A percentile compares a stretch with the other conserved stretches of the same genome.
Conservation (phyloP, 2,329 filamentous ascomycete genomes). For the Alternaria brassicicola region DNA sequence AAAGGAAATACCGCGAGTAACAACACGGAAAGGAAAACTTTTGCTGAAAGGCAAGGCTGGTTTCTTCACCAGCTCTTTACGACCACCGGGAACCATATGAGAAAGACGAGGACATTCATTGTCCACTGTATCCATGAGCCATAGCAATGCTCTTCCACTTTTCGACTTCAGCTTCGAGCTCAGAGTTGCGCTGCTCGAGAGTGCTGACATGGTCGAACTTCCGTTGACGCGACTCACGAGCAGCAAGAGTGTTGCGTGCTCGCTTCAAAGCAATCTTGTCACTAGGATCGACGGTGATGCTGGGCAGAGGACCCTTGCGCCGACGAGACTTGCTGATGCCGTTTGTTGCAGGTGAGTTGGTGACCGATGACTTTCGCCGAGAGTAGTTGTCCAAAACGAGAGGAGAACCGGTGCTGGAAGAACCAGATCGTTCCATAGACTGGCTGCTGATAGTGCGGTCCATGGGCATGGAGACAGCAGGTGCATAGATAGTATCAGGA, state of each 20-base stretch:
- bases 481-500: constrained; percentile 32
- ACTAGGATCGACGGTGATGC: constrained; percentile 74
- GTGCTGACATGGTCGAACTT: constrained; percentile 79
- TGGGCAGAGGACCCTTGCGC: constrained; percentile 79
- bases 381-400: constrained; percentile 44
- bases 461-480: constrained; percentile 41
- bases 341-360: constrained; percentile 63
- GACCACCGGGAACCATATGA: constrained; percentile 38
- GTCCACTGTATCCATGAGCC: constrained; percentile 47
- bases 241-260: constrained; percentile 89
- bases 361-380: constrained; percentile 51
- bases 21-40: constrained; percentile 30
- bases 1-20: constrained; percentile 10
- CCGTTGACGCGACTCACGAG: constrained; percentile 87
- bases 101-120: constrained; percentile 40
- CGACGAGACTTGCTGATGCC: constrained; percentile 73
- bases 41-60: constrained; percentile 36
- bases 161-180: constrained; percentile 62
- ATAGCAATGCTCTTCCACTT: constrained; percentile 52
- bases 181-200: constrained; percentile 74
- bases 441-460: constrained; percentile 51
- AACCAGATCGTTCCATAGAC: constrained; percentile 45
- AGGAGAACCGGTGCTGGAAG: constrained; percentile 46
- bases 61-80: constrained; percentile 48
- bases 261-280: constrained; percentile 88